phyloP scores from a whole-genome alignment of 2,329 filamentous ascomycete genomes.

The Cercospora canescens region DNA sequence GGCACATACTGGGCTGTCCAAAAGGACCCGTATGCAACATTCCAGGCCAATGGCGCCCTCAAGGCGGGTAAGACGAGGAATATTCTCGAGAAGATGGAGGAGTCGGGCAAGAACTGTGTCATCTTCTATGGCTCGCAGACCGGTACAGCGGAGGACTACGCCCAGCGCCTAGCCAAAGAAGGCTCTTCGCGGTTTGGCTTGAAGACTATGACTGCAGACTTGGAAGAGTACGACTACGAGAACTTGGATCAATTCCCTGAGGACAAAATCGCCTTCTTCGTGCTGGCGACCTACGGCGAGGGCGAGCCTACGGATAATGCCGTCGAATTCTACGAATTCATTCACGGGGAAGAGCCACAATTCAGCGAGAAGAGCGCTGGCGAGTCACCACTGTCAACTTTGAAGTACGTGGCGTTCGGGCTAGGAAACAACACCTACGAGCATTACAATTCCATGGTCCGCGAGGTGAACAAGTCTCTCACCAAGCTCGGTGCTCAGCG shows the following conservation, averaged over 20 bases:
- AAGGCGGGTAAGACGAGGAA: constrained; percentile 86
- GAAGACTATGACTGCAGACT: constrained; percentile 96
- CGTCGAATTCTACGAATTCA: constrained; percentile 97
- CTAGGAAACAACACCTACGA: constrained; percentile 99
- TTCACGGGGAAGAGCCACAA: constrained; percentile 74
- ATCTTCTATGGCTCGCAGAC: constrained; percentile 99
- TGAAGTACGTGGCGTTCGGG: constrained; percentile 94
- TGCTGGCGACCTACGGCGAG: constrained; percentile 96
- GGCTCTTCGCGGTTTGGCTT: constrained; percentile 94
- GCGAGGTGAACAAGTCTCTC: constrained; percentile 80
- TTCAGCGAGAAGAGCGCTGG: constrained; percentile 71
- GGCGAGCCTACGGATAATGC: constrained; percentile 98
- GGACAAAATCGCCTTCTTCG: constrained; percentile 92
- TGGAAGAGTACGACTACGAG: constrained; percentile 97
- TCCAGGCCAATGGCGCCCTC: constrained; percentile 66
- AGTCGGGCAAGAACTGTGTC: constrained; percentile 93
- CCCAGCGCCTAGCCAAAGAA: constrained; percentile 93
- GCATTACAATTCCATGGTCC: constrained; percentile 98
- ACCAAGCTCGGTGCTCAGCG: constrained; percentile 79
- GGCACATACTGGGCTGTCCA: constrained; percentile 87
- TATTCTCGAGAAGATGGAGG: constrained; percentile 93
- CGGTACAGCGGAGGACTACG: constrained; percentile 97
- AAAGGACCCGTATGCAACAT: constrained; percentile 84
- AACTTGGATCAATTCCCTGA: constrained; percentile 85
- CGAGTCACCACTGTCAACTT: constrained; percentile 73